phyloP scores from a whole-genome alignment of 371 early-diverging fungal species.

The Mucor mucedo region DNA sequence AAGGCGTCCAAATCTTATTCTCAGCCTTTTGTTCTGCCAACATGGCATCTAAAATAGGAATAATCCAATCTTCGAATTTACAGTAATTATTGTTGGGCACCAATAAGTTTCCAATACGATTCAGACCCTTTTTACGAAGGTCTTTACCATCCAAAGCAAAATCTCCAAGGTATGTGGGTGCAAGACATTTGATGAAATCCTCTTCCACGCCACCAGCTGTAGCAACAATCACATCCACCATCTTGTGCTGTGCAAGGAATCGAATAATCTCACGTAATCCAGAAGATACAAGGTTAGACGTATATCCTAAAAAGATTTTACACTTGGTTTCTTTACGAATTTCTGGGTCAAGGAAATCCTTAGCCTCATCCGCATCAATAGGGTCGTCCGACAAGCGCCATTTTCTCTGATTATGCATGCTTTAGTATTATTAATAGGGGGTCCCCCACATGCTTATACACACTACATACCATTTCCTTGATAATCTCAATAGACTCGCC shows the following conservation, averaged over 20 bases:
- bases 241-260: slow-evolving; percentile 88
- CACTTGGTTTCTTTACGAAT: slow-evolving; percentile 76
- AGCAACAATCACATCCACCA: slow-evolving; percentile 94
- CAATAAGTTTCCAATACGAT: slow-evolving; percentile 98
- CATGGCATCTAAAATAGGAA: slow-evolving; percentile 94
- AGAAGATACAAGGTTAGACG: slow-evolving; percentile 97
- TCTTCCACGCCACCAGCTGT: slow-evolving; percentile 99
- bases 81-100: slow-evolving; percentile 99
- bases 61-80: slow-evolving; percentile 98
- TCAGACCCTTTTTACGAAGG: slow-evolving; percentile 92
- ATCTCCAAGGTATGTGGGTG: slow-evolving; percentile 88
- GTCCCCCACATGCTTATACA: no score
- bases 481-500: slow-evolving; percentile 89
- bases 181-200: slow-evolving; percentile 98
- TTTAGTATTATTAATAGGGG: no score
- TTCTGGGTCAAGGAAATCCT: slow-evolving; percentile 70
- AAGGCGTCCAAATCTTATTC: slow-evolving; percentile 89
- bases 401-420: slow-evolving; percentile 49
- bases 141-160: slow-evolving; percentile 84
- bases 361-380: slow-evolving; percentile 64
- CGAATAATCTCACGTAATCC: slow-evolving; percentile 97
- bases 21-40: slow-evolving; percentile 86
- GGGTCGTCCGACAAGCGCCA: slow-evolving; percentile 93
- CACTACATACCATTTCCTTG: slow-evolving; percentile 79
- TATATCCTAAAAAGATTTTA: slow-evolving; percentile 97